Conservation (phyloP, 78 protist genomes). For the Dictyostelium intermedium region DNA sequence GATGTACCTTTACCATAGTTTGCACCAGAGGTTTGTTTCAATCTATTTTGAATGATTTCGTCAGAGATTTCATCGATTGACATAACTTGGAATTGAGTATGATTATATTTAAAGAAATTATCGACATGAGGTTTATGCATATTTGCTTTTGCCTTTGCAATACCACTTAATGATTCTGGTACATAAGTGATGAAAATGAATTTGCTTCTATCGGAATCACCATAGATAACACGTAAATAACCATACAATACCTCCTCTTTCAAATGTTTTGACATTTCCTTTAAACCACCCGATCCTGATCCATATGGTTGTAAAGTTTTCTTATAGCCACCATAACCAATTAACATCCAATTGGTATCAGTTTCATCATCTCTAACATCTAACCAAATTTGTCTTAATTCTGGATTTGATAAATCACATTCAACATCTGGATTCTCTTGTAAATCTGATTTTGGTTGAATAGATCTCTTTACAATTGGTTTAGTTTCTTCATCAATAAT, state of each 20-base stretch:
- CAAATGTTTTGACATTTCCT: slow-evolving; percentile 19
- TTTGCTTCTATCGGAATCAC: slow-evolving; percentile 73
- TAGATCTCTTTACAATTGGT: background rate
- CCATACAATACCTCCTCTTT: slow-evolving; percentile 74
- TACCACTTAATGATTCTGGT: slow-evolving; percentile 64
- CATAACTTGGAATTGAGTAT: slow-evolving; percentile 70
- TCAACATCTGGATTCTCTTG: slow-evolving; percentile 76
- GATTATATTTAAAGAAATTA: slow-evolving; percentile 76
- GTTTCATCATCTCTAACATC: slow-evolving; percentile 64
- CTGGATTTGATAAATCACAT: slow-evolving; percentile 54
- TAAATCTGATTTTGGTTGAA: background rate
- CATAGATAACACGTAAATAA: slow-evolving; percentile 59
- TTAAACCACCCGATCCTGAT: slow-evolving; percentile 44
- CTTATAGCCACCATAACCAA: slow-evolving; percentile 65
- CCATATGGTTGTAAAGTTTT: slow-evolving; percentile 68
- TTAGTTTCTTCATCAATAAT: background rate
- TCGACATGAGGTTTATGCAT: slow-evolving; percentile 84
- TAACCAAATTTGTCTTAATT: slow-evolving; percentile 35
- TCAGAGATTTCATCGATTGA: slow-evolving; percentile 74
- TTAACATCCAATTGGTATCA: slow-evolving; percentile 69
- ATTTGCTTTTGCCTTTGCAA: slow-evolving; percentile 75
- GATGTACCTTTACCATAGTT: slow-evolving; percentile 79
- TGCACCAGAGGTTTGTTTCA: slow-evolving; percentile 81
- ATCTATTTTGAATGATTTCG: slow-evolving; percentile 25
- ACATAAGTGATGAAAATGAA: slow-evolving; percentile 70